Evolutionary conservation across 164 flowering plant genomes (phyloP).

Genomic region (Echeveria elegans): DNA sequence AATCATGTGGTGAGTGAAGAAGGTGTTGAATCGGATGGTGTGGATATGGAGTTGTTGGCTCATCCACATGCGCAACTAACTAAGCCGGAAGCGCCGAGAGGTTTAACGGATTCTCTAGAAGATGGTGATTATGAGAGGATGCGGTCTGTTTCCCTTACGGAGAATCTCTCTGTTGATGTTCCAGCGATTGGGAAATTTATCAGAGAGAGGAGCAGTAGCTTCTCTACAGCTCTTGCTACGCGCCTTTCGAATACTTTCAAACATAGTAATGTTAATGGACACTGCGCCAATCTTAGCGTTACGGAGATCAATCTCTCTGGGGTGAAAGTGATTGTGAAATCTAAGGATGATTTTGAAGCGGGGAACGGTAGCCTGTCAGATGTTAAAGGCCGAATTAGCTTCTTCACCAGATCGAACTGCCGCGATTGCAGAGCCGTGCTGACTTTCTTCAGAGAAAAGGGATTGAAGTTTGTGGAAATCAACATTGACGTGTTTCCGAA

Average conservation of each 20-base stretch:
- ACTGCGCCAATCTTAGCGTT: conserved; percentile 14
- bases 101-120: not conserved
- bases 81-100: no score
- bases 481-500: conserved; percentile 77
- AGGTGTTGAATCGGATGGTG: no score
- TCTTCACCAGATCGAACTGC: conserved; percentile 83
- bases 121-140: conserved; percentile 2
- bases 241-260: conserved; percentile 37
- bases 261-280: conserved; percentile 4
- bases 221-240: conserved; percentile 47
- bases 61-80: conserved; percentile 29
- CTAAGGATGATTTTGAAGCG: conserved; percentile 10
- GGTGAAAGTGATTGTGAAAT: conserved; percentile 53
- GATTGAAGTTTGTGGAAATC: conserved; percentile 61
- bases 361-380: not conserved
- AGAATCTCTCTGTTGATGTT: conserved; percentile 18
- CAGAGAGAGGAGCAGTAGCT: conserved; percentile 47
- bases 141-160: conserved; percentile 19
- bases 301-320: conserved; percentile 64
- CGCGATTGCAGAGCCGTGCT: conserved; percentile 73
- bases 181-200: conserved; percentile 55
- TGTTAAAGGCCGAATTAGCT: conserved; percentile 61
- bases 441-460: conserved; percentile 44
- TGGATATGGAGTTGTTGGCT: not conserved
- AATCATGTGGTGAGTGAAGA: no score